Evolutionary conservation across 352 stramenopile species (phyloP).

Genomic region (Phytopythium chamaehyphon): DNA sequence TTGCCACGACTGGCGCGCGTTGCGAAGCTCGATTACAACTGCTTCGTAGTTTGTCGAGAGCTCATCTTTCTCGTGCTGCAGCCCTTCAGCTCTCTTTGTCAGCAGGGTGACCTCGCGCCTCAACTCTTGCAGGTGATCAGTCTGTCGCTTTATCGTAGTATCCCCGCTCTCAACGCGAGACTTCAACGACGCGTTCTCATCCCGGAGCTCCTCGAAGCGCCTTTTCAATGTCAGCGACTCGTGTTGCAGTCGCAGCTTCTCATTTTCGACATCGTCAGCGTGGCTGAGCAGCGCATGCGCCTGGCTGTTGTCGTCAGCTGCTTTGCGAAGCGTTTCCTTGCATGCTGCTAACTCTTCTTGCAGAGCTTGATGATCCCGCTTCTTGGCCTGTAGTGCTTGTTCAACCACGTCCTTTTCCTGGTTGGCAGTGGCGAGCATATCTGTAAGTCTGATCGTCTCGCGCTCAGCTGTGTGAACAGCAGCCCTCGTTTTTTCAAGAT

Average conservation of each 20-base stretch:
- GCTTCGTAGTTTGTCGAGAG: slow-evolving; percentile 54
- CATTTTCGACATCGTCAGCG: slow-evolving; percentile 56
- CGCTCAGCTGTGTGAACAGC: slow-evolving; percentile 26
- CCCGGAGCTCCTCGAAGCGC: slow-evolving; percentile 59
- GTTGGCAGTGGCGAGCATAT: slow-evolving; percentile 27
- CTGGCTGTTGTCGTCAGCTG: slow-evolving; percentile 34
- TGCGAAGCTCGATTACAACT: slow-evolving; percentile 46
- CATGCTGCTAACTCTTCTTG: slow-evolving; percentile 38
- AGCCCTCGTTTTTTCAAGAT: slow-evolving; percentile 37
- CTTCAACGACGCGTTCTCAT: slow-evolving; percentile 58
- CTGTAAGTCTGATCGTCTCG: slow-evolving; percentile 44
- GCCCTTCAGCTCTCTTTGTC: slow-evolving; percentile 24
- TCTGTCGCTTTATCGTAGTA: slow-evolving; percentile 35
- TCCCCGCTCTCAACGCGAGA: slow-evolving; percentile 46
- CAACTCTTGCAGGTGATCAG: slow-evolving; percentile 44
- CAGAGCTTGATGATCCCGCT: slow-evolving; percentile 32
- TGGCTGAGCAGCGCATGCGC: slow-evolving; percentile 32
- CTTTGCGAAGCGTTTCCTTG: slow-evolving; percentile 44
- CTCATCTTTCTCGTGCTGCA: slow-evolving; percentile 53
- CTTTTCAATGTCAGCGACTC: slow-evolving; percentile 49
- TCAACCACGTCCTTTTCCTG: slow-evolving; percentile 42
- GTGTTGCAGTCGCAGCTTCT: slow-evolving; percentile 64
- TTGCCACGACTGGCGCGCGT: slow-evolving; percentile 46
- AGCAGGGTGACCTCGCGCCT: slow-evolving; percentile 32
- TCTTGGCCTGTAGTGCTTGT: slow-evolving; percentile 50